phyloP scores from a whole-genome alignment of 108 stramenopile genomes.

The Cyclotella cryptica region DNA sequence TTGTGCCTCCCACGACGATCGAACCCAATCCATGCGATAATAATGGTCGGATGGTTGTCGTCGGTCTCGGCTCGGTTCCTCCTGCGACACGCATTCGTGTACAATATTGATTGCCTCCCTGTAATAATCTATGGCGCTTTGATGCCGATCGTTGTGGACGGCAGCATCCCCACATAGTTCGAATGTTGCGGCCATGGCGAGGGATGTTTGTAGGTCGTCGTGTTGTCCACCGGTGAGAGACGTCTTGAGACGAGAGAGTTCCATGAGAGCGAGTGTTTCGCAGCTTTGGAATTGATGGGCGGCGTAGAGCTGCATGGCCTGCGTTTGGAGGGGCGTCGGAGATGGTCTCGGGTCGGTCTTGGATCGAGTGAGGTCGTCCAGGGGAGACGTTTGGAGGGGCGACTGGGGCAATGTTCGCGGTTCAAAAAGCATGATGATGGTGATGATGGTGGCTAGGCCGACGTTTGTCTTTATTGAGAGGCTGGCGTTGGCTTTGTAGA shows the following conservation, averaged over 20 bases:
- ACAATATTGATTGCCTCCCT: conserved; percentile 47
- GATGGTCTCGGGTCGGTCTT: conserved; percentile 17
- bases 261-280: conserved; percentile 75
- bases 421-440: background rate
- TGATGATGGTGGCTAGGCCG: too few species aligned
- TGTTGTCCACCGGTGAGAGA: background rate
- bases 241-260: conserved; percentile 49
- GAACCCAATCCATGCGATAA: background rate
- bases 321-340: conserved; percentile 56
- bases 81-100: background rate
- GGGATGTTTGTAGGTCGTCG: background rate
- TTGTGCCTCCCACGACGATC: conserved; percentile 46
- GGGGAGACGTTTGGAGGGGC: background rate
- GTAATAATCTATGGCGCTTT: conserved; percentile 71
- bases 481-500: too few species aligned
- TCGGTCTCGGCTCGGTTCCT: background rate
- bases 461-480: too few species aligned
- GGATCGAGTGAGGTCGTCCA: background rate
- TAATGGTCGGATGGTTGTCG: background rate
- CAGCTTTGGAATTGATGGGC: conserved; percentile 73
- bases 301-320: conserved; percentile 59
- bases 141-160: conserved; percentile 55
- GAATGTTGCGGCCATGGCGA: conserved; percentile 32
- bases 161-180: conserved; percentile 83
- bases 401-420: background rate